Conservation (phyloP, 106 monocot genomes). For the Allium cepa region DNA sequence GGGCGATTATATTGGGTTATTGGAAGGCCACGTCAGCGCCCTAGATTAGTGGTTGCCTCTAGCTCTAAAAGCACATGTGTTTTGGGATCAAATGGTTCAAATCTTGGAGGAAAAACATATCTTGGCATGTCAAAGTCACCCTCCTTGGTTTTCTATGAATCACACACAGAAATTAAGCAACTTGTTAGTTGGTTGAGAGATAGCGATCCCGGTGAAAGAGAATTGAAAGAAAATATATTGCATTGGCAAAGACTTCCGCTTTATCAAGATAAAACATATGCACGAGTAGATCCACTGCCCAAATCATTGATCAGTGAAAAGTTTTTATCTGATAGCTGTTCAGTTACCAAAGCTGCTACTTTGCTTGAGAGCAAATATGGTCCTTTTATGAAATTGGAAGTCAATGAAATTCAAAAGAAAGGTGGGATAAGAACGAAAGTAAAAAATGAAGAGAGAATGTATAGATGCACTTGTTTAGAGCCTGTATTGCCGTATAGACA, state of each 20-base stretch:
- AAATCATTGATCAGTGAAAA: constrained; percentile 20
- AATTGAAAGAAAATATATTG: constrained; percentile 74
- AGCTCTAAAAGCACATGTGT: neutral
- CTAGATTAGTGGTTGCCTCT: constrained; percentile 1
- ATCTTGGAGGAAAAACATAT: neutral
- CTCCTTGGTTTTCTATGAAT: constrained; percentile 57
- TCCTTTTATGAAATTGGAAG: constrained; percentile 51
- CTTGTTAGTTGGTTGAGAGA: constrained; percentile 65
- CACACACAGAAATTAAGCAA: constrained; percentile 58
- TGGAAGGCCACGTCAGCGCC: constrained; percentile 60
- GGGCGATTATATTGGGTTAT: constrained; percentile 83
- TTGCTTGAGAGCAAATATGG: constrained; percentile 75
- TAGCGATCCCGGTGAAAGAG: constrained; percentile 63
- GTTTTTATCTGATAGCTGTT: constrained; percentile 6
- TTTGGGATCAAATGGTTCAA: constrained; percentile 10
- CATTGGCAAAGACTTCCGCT: constrained; percentile 51
- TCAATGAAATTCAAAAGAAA: constrained; percentile 41
- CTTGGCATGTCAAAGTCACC: constrained; percentile 13
- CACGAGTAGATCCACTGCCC: constrained; percentile 16
- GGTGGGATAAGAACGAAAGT: constrained; percentile 57
- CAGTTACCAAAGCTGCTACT: constrained; percentile 44
- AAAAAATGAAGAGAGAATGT: constrained; percentile 52
- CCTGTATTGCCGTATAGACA: constrained; percentile 81
- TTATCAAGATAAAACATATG: constrained; percentile 18
- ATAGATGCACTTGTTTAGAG: constrained; percentile 90